phyloP scores from a whole-genome alignment of 2,329 filamentous ascomycete species.

The Didymella pinodella region DNA sequence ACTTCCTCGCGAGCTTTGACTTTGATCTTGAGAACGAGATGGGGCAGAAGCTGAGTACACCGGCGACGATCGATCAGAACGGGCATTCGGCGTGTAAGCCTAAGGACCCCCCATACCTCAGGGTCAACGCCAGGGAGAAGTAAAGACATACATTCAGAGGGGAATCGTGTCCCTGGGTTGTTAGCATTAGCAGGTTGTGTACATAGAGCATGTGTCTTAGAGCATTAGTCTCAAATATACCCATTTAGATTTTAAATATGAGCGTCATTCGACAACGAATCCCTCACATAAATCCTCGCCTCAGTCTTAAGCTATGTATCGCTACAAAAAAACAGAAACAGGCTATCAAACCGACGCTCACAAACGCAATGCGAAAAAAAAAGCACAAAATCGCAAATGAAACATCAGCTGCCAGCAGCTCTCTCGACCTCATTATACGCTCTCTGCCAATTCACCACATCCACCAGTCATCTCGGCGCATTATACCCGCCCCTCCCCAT shows the following conservation, averaged over 20 bases:
- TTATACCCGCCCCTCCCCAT: constrained; percentile 3
- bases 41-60: constrained; percentile 41
- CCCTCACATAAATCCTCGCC: too few species aligned
- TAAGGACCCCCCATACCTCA: constrained; percentile 45
- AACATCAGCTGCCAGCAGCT: neutral
- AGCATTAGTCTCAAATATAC: neutral
- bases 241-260: neutral
- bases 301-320: too few species aligned
- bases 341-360: neutral
- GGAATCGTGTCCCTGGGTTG: too few species aligned
- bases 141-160: constrained; percentile 6
- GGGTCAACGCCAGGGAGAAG: constrained; percentile 47
- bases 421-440: neutral
- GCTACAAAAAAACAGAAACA: neutral
- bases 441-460: neutral
- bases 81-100: constrained; percentile 54
- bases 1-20: constrained; percentile 61
- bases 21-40: constrained; percentile 54
- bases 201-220: neutral
- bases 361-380: neutral
- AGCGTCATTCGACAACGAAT: too few species aligned
- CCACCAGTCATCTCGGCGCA: neutral
- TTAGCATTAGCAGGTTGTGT: too few species aligned
- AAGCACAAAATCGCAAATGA: neutral
- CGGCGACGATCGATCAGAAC: constrained; percentile 52